A percentile compares a stretch with the other conserved stretches of the same genome.
These are phyloP conservation scores for Pleomassaria siparia DNA, from an alignment of 2,329 filamentous ascomycete species.

Conservation along the genomic window DNA sequence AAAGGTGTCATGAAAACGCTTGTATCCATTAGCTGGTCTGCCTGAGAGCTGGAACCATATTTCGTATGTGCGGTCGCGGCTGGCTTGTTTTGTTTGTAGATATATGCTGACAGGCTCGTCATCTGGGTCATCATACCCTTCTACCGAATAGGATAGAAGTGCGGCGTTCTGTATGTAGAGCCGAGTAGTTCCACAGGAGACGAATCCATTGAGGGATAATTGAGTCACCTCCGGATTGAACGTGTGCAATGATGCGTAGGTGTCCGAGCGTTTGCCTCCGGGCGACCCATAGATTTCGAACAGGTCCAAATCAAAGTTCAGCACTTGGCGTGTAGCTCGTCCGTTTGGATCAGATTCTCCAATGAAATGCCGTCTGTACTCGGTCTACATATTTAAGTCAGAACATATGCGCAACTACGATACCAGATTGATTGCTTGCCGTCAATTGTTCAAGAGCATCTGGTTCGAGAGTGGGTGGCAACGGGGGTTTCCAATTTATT, in stretches of 20 bases:
- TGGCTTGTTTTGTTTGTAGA: conserved; percentile 57
- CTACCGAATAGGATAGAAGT: conserved; percentile 64
- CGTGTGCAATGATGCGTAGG: conserved; percentile 20
- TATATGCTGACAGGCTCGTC: conserved; percentile 60
- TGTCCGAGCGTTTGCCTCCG: conserved; percentile 1
- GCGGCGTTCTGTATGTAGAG: conserved; percentile 59
- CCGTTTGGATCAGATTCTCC: not conserved
- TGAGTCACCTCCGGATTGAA: conserved; percentile 20
- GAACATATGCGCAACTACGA: not conserved
- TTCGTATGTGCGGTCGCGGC: conserved; percentile 26
- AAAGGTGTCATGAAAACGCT: conserved; percentile 63
- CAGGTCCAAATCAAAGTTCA: conserved; percentile 19
- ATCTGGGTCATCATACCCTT: conserved; percentile 59
- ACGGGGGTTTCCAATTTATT: conserved; percentile 1
- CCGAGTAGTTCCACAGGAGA: conserved; percentile 48
- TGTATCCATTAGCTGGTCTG: conserved; percentile 61
- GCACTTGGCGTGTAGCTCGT: not conserved
- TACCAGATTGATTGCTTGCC: not conserved
- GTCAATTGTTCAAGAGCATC: not conserved
- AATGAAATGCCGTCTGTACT: not conserved
- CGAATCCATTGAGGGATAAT: conserved; percentile 29
- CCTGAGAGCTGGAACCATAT: conserved; percentile 65
- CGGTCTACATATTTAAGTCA: not conserved
- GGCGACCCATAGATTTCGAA: conserved; percentile 30
- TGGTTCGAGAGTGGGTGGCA: not conserved